Evolutionary conservation across 129 eudicot species (phyloP), one percentile per base, ranked within the genome.

Genomic region (Artemisia argyi): DNA sequence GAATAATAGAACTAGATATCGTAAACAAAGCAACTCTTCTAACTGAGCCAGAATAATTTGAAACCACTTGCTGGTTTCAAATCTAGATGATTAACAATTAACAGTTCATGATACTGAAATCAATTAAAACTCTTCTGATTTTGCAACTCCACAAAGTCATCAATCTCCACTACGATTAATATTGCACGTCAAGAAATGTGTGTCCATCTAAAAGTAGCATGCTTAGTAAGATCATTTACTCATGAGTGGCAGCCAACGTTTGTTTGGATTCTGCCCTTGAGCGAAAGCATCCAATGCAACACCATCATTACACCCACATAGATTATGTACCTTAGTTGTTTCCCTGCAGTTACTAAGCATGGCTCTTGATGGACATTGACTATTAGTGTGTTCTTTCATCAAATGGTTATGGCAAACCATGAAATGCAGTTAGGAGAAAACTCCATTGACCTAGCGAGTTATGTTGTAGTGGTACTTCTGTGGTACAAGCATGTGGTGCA

Each of bases 351-450:
- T 48, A 57, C 11, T 56, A 15, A 15, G 7, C 51, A 35, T 24
- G 28, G 18, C 35, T 59, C 11, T 10, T 56, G 15, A 28, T 58
- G 68, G 46, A 58, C 24, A 10, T 24, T 44, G 59, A 54, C 26
- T 57, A 26, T 11, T 59, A 39, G 58, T 59, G 68, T 39, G 28
- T 73, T 58, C 11, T 30, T 67, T 24, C 52, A 57, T 57, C 65
- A 22, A 15, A 35, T 65, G 30, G 64, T 54, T 52, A 42, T 75
- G 46, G 30, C 16, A 28, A 62, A 57, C 59, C 46, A 26, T 74
- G 15, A 56, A 71, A 70, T 13, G 46, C 46, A 30, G 66, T 57
- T 56, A 13, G 46, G 42, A 74, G 47, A 64, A 35, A 64, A 30
- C 69, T 15, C 0, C 7, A 20, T 42, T 62, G 19, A 73, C 64